phyloP scores from a whole-genome alignment of 768 basidiomycete genomes.

The Collybia mongolica region DNA sequence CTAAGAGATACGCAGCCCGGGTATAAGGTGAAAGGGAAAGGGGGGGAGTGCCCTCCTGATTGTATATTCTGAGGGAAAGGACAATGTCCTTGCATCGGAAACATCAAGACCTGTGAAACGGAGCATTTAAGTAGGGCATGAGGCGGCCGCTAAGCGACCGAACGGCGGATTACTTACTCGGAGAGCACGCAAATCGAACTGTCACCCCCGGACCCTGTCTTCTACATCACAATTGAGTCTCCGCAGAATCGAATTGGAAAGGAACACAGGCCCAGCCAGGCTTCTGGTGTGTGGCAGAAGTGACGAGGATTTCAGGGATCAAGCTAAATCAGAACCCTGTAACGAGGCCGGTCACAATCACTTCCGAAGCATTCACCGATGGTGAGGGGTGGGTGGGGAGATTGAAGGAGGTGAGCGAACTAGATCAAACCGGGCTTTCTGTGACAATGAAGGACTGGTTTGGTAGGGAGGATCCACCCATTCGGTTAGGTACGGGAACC shows the following conservation, averaged over 20 bases:
- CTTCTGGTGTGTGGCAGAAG: conserved; percentile 15
- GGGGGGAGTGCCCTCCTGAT: conserved; percentile 11
- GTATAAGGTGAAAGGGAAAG: conserved; percentile 10
- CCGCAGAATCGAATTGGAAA: conserved; percentile 15
- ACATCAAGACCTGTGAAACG: conserved; percentile 24
- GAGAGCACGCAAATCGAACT: conserved; percentile 33
- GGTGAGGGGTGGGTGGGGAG: background rate
- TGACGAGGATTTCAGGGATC: conserved; percentile 17
- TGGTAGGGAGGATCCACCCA: conserved; percentile 18
- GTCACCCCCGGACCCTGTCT: conserved; percentile 29
- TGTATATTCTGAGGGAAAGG: conserved; percentile 21
- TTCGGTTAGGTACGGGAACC: conserved; percentile 22
- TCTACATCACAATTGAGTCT: conserved; percentile 26
- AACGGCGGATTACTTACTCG: conserved; percentile 29
- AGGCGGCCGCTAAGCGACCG: conserved; percentile 38
- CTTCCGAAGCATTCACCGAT: conserved; percentile 1
- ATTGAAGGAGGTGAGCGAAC: conserved; percentile 11
- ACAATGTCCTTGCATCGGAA: conserved; percentile 33
- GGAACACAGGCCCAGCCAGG: conserved; percentile 19
- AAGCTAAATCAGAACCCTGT: conserved; percentile 22
- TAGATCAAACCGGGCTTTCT: conserved; percentile 24
- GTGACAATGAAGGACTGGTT: conserved; percentile 9
- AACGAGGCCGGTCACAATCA: conserved; percentile 19
- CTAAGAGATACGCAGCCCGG: background rate
- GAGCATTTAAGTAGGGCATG: conserved; percentile 42